These are phyloP conservation scores for Trichoderma aggressivum DNA, from an alignment of 2,329 filamentous ascomycete genomes.

Conservation along the genomic window DNA sequence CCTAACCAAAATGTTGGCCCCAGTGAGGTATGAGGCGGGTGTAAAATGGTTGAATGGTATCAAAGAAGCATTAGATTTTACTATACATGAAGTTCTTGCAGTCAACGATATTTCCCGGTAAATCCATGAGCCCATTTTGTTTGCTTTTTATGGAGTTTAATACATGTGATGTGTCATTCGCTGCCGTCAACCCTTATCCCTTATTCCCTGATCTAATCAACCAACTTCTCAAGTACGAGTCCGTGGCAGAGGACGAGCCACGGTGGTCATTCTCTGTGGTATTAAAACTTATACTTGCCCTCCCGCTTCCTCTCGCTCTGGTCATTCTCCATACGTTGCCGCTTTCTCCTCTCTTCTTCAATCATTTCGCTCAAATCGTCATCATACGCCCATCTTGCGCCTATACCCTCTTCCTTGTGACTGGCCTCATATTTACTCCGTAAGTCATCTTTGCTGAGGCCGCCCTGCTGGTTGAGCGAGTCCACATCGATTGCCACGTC, in stretches of 20 bases:
- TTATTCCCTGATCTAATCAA: neutral
- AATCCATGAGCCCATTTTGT: neutral
- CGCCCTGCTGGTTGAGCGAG: conserved; percentile 68
- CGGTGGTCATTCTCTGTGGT: neutral
- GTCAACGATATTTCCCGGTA: neutral
- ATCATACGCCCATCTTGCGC: conserved; percentile 69
- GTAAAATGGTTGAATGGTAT: neutral
- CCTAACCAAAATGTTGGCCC: neutral
- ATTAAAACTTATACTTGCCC: conserved; percentile 44
- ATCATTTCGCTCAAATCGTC: conserved; percentile 97
- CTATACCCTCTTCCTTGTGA: conserved; percentile 61
- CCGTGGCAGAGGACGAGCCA: neutral
- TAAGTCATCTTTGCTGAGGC: conserved; percentile 80
- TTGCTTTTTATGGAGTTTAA: neutral
- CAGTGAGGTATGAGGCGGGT: neutral
- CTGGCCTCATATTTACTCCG: conserved; percentile 75
- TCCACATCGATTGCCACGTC: conserved; percentile 91
- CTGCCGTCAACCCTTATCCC: neutral
- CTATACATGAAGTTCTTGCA: neutral
- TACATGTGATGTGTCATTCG: conserved; percentile 1
- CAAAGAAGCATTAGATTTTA: neutral
- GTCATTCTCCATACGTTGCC: conserved; percentile 83
- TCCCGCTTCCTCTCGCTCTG: conserved; percentile 63
- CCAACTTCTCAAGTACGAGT: neutral
- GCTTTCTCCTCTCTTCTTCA: conserved; percentile 85